These are phyloP conservation scores for Adansonia madagascariensis DNA, from an alignment of 441 rosid species.

Conservation along the genomic window DNA sequence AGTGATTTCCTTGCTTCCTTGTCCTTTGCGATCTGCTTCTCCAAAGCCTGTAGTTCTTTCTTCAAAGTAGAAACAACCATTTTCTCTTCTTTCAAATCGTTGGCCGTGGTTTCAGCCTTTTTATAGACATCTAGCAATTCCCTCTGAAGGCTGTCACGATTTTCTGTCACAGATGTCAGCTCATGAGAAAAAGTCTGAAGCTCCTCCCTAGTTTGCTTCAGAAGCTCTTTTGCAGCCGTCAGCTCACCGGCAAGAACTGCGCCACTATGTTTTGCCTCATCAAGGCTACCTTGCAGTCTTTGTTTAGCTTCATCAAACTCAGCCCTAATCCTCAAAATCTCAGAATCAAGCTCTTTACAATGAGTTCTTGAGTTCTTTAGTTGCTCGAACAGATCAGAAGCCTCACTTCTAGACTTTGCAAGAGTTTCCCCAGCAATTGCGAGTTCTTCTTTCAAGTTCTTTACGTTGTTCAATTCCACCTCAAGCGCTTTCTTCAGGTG, in stretches of 20 bases:
- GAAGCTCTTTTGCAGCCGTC: conserved; percentile 47
- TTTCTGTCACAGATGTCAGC: conserved; percentile 48
- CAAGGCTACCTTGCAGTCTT: conserved; percentile 46
- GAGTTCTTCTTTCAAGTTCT: conserved; percentile 63
- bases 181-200: conserved; percentile 49
- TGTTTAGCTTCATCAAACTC: conserved; percentile 57
- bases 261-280: conserved; percentile 46
- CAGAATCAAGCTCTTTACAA: conserved; percentile 63
- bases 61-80: conserved; percentile 48
- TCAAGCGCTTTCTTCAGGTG: conserved; percentile 55
- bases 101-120: conserved; percentile 57
- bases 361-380: conserved; percentile 53
- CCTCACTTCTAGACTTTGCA: conserved; percentile 53
- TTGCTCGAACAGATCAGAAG: conserved; percentile 54
- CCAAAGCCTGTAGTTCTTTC: conserved; percentile 64
- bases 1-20: conserved; percentile 66
- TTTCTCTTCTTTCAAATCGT: conserved; percentile 65
- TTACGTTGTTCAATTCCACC: conserved; percentile 43
- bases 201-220: conserved; percentile 56
- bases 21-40: conserved; percentile 68
- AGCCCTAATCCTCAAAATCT: conserved; percentile 50
- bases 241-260: conserved; percentile 59
- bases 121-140: conserved; percentile 56
- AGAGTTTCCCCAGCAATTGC: conserved; percentile 51
- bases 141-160: conserved; percentile 56